Evolutionary conservation across 371 early-diverging fungal genomes (phyloP).

Genomic region (Fennellomyces sp.): DNA sequence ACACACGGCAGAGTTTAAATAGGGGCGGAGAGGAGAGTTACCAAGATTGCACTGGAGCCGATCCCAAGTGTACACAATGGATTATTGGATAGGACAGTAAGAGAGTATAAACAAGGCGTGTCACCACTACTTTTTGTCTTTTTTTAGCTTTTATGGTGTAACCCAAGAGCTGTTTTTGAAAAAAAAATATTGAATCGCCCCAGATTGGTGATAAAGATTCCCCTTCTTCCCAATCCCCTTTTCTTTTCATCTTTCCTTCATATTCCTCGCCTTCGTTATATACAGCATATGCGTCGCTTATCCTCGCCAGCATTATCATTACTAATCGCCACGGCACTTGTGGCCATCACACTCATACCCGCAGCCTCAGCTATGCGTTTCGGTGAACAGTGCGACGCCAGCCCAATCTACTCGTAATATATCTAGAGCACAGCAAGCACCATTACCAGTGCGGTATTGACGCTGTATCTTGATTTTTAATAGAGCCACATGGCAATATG

Average conservation of each 20-base stretch:
- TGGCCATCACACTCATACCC: constrained; percentile 5
- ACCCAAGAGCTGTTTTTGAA: too few species aligned
- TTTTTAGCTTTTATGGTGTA: background rate
- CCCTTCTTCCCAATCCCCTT: too few species aligned
- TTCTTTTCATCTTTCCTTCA: background rate
- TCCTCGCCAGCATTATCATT: background rate
- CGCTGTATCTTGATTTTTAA: too few species aligned
- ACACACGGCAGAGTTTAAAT: too few species aligned
- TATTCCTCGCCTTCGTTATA: background rate
- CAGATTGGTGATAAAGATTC: too few species aligned
- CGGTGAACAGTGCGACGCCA: constrained; percentile 35
- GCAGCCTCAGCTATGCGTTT: constrained; percentile 16
- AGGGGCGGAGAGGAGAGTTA: too few species aligned
- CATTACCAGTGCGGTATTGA: too few species aligned
- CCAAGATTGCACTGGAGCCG: too few species aligned
- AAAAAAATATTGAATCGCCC: too few species aligned
- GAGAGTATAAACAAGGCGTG: background rate
- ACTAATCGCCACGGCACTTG: background rate
- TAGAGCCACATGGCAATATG: constrained; percentile 37
- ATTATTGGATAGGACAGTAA: background rate
- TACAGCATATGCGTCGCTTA: background rate
- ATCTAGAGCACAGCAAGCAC: too few species aligned
- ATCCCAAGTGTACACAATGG: too few species aligned
- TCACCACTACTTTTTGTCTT: background rate
- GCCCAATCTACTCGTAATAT: constrained; percentile 35